Evolutionary conservation across 257 asterid species (phyloP).

Genomic region (Solanum peruvianum): DNA sequence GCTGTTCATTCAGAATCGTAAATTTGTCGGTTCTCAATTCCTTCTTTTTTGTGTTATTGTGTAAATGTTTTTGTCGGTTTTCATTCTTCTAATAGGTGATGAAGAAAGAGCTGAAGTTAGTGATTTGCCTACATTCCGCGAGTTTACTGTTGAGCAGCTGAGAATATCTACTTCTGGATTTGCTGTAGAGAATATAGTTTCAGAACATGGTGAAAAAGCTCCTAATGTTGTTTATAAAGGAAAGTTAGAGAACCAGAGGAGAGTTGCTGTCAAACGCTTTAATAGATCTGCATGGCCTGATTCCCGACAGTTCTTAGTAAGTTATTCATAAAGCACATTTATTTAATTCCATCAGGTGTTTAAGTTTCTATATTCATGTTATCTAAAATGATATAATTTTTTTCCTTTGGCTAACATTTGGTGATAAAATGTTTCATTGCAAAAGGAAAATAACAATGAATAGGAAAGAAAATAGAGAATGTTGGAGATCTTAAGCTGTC

Average conservation of each 20-base stretch:
- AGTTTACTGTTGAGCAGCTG: constrained; percentile 73
- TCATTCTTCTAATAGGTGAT: constrained; percentile 17
- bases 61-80: not conserved
- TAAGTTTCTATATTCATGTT: not conserved
- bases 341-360: not conserved
- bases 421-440: not conserved
- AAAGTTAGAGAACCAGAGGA: constrained; percentile 72
- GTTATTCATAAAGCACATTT: not conserved
- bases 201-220: constrained; percentile 97
- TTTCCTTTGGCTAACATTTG: not conserved
- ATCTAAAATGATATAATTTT: not conserved
- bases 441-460: not conserved
- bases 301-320: constrained; percentile 72
- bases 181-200: constrained; percentile 85
- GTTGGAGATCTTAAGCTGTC: not conserved
- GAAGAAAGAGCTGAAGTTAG: constrained; percentile 54
- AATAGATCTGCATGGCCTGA: constrained; percentile 38
- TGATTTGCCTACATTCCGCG: constrained; percentile 73
- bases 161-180: constrained; percentile 80
- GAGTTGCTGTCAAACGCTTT: constrained; percentile 90
- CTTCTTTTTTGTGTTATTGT: not conserved
- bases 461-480: not conserved
- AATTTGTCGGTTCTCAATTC: not conserved
- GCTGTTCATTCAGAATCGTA: not conserved
- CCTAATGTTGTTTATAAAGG: constrained; percentile 36